Evolutionary conservation across 1,139 yeast species (phyloP).

Genomic region (Yamadazyma spencermartinsiae): DNA sequence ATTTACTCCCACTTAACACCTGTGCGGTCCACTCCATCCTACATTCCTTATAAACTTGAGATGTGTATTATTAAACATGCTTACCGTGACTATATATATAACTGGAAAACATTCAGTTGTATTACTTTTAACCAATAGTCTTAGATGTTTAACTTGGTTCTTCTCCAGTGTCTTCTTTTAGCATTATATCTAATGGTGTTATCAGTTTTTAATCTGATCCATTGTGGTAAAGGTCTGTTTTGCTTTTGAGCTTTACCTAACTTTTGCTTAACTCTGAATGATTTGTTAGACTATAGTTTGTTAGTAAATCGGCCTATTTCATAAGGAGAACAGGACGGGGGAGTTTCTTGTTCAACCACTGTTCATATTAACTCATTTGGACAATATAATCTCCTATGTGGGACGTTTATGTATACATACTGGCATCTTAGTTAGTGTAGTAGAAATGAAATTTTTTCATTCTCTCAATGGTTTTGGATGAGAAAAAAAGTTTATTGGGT

Average conservation of each 20-base stretch:
- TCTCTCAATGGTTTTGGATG: not conserved
- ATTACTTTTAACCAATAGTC: slow-evolving; percentile 16
- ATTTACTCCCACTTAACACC: too few relatives aligned
- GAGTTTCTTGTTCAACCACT: too few relatives aligned
- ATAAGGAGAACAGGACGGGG: too few relatives aligned
- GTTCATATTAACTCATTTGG: too few relatives aligned
- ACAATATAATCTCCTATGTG: too few relatives aligned
- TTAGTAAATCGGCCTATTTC: not conserved
- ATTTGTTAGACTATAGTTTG: slow-evolving; percentile 75
- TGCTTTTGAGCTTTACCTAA: slow-evolving; percentile 99
- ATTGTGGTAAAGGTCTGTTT: slow-evolving; percentile 99
- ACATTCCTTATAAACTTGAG: too few relatives aligned
- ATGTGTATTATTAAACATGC: slow-evolving; percentile 21
- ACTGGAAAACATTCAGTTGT: slow-evolving; percentile 3
- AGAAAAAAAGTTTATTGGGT: not conserved
- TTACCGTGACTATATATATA: slow-evolving; percentile 14
- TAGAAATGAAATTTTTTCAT: slow-evolving; percentile 5
- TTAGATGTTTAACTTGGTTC: slow-evolving; percentile 98
- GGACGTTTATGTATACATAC: slow-evolving; percentile 31
- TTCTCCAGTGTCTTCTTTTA: slow-evolving; percentile 99
- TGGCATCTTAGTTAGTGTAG: slow-evolving; percentile 29
- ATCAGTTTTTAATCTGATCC: slow-evolving; percentile 99
- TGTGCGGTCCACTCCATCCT: too few relatives aligned
- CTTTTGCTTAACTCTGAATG: slow-evolving; percentile 98
- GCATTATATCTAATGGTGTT: slow-evolving; percentile 99